Evolutionary conservation across 2,329 filamentous ascomycete species (phyloP).

Genomic region (Phoma sp.): DNA sequence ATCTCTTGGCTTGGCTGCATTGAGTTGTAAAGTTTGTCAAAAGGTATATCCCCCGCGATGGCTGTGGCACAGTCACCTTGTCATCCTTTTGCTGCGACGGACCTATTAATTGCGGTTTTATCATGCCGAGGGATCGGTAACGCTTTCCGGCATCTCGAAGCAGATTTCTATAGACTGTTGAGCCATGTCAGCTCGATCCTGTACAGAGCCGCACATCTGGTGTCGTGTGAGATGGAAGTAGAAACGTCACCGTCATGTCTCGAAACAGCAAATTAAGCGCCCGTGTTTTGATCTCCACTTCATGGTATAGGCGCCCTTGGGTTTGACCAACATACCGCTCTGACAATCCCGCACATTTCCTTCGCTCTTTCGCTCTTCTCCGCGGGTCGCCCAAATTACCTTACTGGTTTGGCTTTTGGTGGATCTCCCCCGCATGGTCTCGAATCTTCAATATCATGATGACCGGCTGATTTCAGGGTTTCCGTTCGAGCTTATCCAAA

Average conservation of each 20-base stretch:
- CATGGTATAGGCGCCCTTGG: background rate
- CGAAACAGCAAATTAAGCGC: conserved; percentile 2
- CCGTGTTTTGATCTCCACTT: background rate
- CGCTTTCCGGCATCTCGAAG: background rate
- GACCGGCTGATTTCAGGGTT: background rate
- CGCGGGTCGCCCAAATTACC: conserved; percentile 4
- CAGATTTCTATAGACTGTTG: background rate
- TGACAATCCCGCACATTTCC: conserved; percentile 1
- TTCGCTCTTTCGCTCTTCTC: conserved; percentile 7
- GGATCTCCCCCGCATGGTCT: background rate
- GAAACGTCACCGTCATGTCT: background rate
- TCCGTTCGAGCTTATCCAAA: background rate
- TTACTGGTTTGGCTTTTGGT: background rate
- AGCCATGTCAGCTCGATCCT: background rate
- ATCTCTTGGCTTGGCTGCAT: conserved; percentile 2
- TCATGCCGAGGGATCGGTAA: background rate
- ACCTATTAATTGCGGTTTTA: conserved; percentile 5
- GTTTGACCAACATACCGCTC: conserved; percentile 1
- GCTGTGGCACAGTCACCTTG: conserved; percentile 8
- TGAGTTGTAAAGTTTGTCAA: background rate
- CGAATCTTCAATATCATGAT: no score
- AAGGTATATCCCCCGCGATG: background rate
- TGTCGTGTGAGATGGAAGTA: background rate
- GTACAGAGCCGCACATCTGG: background rate
- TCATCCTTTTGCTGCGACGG: background rate